Evolutionary conservation across 2,329 filamentous ascomycete species (phyloP).

Genomic region (Colletotrichum euphorbiae): DNA sequence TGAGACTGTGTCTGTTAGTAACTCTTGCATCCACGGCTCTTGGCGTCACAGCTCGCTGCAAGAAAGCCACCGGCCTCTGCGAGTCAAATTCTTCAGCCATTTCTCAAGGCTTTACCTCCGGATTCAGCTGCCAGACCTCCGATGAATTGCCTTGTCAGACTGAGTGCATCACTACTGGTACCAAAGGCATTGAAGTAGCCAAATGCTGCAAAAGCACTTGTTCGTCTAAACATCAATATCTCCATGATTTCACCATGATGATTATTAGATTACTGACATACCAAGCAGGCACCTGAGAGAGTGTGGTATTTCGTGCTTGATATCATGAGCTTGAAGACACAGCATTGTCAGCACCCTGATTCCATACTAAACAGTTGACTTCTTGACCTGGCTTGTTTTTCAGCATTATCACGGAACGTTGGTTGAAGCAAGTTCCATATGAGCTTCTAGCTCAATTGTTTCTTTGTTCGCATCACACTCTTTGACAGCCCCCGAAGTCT

Average conservation of each 20-base stretch:
- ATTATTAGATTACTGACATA: neutral
- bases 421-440: no score
- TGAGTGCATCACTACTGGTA: constrained; percentile 1
- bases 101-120: neutral
- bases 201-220: constrained; percentile 5
- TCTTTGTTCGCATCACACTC: no score
- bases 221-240: neutral
- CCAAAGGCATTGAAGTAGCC: neutral
- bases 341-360: no score
- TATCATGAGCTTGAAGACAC: neutral
- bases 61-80: neutral
- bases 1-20: neutral
- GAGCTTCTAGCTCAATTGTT: no score
- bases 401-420: no score
- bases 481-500: no score
- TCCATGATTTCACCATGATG: neutral
- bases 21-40: neutral
- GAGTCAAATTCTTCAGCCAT: neutral
- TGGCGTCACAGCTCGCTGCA: neutral
- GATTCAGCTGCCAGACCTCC: neutral
- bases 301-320: neutral
- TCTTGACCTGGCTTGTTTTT: no score
- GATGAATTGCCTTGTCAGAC: neutral
- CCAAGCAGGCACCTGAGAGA: neutral
- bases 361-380: no score